Base-by-base conservation (phyloP, 371 early-diverging fungal genomes). In the Apophysomyces elegans region DNA sequence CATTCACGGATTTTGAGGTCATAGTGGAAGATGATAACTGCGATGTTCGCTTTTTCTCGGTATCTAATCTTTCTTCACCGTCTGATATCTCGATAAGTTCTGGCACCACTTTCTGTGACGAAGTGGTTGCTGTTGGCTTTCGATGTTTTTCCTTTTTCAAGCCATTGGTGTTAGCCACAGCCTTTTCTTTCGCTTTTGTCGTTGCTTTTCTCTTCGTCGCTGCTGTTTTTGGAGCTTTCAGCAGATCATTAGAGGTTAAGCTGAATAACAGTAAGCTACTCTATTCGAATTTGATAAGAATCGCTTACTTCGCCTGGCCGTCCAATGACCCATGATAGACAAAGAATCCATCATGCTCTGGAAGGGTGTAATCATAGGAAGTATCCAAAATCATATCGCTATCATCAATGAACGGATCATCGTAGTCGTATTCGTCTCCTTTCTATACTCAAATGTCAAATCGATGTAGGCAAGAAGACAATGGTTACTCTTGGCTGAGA, bases 361-460 rank as follows among this genome's bases (percentile, higher is more conserved):
- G 76, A 5, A 66, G 56, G 0, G 72, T 59, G 63, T 74, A 74
- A 5, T 74, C 67, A 45, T 70, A 67, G 37, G 75, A 71, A 7
- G 75, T 71, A 45, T 83, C 80, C 18, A 79, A 60, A 63, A 79
- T 68, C 71, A 78, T 69, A 16, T 83, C 83, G 44, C 83, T 83
- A 58, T 83, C 83, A 46, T 83, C 83, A 50, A 83, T 83, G 56
- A 83, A 83, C 9, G 79, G 80, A 71, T 83, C 83, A 12, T 79
- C 77, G 36, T 76, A 71, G 50, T 83, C 83, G 54, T 83, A 83
- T 5, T 76, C 70, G 37, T 69, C 69, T 11, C 47, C 70, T 58
- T 56, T 63, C 63, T 35, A 37, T 37, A 37, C 13, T 9, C 54
- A 37, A 18, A 38, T 36, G 38, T 50, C 13, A 26, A 37, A n/a